Base-by-base conservation (phyloP, 371 early-diverging fungal genomes). In the Rhizopus delemar region DNA sequence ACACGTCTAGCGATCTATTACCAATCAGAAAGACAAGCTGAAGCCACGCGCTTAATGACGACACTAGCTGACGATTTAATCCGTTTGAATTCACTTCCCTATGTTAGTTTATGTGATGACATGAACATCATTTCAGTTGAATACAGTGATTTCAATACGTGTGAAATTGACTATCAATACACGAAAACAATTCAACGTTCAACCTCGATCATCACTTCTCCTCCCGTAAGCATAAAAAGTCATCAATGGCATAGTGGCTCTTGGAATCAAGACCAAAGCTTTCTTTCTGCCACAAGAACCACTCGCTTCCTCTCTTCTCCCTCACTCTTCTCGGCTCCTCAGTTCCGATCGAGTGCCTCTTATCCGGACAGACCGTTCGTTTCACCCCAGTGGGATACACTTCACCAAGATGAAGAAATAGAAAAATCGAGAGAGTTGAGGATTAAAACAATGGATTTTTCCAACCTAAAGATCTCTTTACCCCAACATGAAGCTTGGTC, bases 301-400 rank as follows among this genome's bases (percentile, higher is more conserved):
- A 62, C 57, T 35, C 63, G 62, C n/a, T 68, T 70, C 35, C 50
- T 70, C 58, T 55, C 70, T 43, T 56, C 56, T 4, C 68, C 75
- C 11, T 62, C 68, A 2, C 41, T 70, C 4, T 8, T 67, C 34
- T 38, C 43, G 33, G 45, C 63, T 13, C 59, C 55, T 32, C 51
- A 68, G 15, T 33, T 59, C 12, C 53, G 28, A 53, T 41, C 35
- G 3, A 35, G 34, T 22, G 53, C 56, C 15, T 66, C 66, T 28
- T 66, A 59, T 32, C 66, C 60, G 1, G 60, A 66, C 8, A 53
- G 57, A 1, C 41, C 33, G 3, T 55, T 41, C 2, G 43, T 11
- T 46, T 29, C 31, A 41, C 34, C 22, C 22, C 22, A 46, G 9
- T 41, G 32, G 50, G 9, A 32, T 32, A 51, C 2, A 6, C 43